phyloP scores from a whole-genome alignment of 257 asterid genomes.

The Solanum raphanifolium region DNA sequence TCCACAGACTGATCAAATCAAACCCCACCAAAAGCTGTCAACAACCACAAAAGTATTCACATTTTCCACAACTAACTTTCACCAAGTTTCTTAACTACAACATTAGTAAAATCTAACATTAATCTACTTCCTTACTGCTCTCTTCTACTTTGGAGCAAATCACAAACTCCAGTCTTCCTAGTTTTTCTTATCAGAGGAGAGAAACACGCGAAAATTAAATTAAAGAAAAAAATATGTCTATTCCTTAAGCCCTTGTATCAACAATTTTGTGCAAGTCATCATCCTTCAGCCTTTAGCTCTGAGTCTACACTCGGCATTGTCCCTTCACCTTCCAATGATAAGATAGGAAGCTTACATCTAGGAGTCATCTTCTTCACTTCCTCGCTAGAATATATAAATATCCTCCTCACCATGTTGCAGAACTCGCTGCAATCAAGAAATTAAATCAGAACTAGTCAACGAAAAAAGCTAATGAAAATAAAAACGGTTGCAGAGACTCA shows the following conservation, averaged over 20 bases:
- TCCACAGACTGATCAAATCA: not conserved
- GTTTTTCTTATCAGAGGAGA: not conserved
- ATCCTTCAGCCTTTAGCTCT: conserved; percentile 34
- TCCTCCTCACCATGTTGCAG: conserved; percentile 54
- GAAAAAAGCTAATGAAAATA: not conserved
- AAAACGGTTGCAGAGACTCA: conserved; percentile 12
- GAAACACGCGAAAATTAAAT: not conserved
- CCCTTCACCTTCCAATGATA: conserved; percentile 32
- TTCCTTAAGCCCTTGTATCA: not conserved
- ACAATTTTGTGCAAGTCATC: conserved; percentile 1
- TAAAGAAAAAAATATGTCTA: not conserved
- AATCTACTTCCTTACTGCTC: conserved; percentile 3
- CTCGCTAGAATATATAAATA: conserved; percentile 54
- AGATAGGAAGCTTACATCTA: conserved; percentile 34
- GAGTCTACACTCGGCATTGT: conserved; percentile 32
- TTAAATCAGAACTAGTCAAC: not conserved
- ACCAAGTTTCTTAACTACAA: not conserved
- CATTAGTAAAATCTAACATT: not conserved
- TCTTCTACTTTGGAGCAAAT: not conserved
- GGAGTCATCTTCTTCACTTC: conserved; percentile 74
- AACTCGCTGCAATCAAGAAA: conserved; percentile 47
- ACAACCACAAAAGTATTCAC: conserved; percentile 23
- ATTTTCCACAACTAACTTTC: conserved; percentile 1
- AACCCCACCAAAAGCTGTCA: conserved; percentile 11
- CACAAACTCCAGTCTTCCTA: not conserved